phyloP scores from a whole-genome alignment of 495 filamentous ascomycete species.

The Staphylotrichum tortipilum region DNA sequence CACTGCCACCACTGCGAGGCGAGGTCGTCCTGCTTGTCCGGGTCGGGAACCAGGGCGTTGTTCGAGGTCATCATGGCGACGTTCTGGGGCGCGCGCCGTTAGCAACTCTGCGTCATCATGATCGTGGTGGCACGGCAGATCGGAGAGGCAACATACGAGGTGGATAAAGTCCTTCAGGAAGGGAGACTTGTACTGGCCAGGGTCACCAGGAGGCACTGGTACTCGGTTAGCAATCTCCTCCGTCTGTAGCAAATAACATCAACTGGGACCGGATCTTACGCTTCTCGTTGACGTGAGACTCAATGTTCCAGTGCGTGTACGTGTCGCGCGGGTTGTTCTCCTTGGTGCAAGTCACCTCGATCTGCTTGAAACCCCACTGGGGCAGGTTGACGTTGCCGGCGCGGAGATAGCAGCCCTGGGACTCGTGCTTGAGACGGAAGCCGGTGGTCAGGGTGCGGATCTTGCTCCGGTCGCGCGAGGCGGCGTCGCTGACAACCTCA shows the following conservation, averaged over 20 bases:
- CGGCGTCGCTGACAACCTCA: slow-evolving; percentile 83
- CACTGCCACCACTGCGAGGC: slow-evolving; percentile 98
- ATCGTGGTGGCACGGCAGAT: too few species aligned
- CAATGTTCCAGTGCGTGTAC: slow-evolving; percentile 98
- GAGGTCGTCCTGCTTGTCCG: slow-evolving; percentile 97
- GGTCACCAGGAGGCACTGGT: slow-evolving; percentile 82
- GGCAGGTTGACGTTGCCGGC: slow-evolving; percentile 95
- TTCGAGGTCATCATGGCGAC: slow-evolving; percentile 99
- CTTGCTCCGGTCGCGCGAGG: slow-evolving; percentile 74
- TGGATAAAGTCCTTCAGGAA: slow-evolving; percentile 97
- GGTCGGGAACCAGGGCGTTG: slow-evolving; percentile 94
- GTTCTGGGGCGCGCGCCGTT: slow-evolving; percentile 47
- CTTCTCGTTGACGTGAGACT: slow-evolving; percentile 88
- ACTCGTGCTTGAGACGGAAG: slow-evolving; percentile 78
- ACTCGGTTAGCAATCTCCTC: slow-evolving; percentile 15
- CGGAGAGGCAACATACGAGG: slow-evolving; percentile 33
- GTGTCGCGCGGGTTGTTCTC: slow-evolving; percentile 85
- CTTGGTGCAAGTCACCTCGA: slow-evolving; percentile 92
- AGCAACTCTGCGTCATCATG: slow-evolving; percentile 1
- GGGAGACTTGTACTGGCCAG: slow-evolving; percentile 89
- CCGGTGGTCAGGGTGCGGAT: slow-evolving; percentile 88
- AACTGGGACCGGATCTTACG: too few species aligned
- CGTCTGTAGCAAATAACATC: too few species aligned
- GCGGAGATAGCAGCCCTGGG: slow-evolving; percentile 84
- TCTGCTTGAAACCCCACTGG: slow-evolving; percentile 99